Evolutionary conservation across 192 early-diverging fungal species (phyloP), one percentile per base, ranked within the genome.

Genomic region (Gaertneriomyces sp.): DNA sequence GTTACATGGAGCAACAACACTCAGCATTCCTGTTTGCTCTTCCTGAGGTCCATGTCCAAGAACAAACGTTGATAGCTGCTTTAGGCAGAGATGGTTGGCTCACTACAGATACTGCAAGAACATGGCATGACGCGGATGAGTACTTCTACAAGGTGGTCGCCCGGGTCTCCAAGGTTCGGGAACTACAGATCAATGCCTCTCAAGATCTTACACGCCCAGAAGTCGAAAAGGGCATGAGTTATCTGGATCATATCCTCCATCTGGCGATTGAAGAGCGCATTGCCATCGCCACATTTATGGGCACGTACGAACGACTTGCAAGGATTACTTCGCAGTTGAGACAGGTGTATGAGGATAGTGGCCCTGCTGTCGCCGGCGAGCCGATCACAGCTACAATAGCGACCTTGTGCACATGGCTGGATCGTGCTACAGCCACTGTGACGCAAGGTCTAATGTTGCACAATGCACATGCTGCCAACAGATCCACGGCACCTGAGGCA

Each of bases 141-240:
- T 90, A 93, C 74, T 91, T 86, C 64, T 90, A 83, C 74, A 74
- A 77, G 25, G 71, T 80, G 53, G 67, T 93, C 38, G 82, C 88
- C 7, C 77, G 83, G 45, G 78, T 91, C 65, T 72, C 82, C 25
- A 77, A 83, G 58, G 69, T 90, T 17, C 84, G 90, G 4, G 69
- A 70, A 45, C 6, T 52, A 44, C 60, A 53, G 52, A 71, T 49
- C 64, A 68, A 39, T 64, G 75, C 76, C 55, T 79, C 77, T 20
- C 77, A 76, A 17, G 90, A 92, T 64, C 60, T 92, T 17, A 77
- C 89, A 0, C 68, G 81, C 33, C 74, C 76, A 16, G 90, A 92
- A 76, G 80, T 85, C 6, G 79, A 84, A 45, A 85, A 84, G 60
- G 72, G 74, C 45, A 67, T 85, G 40, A 82, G 85, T 59, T 86